phyloP scores from a whole-genome alignment of 257 asterid genomes.

The Solanum paucissectum region DNA sequence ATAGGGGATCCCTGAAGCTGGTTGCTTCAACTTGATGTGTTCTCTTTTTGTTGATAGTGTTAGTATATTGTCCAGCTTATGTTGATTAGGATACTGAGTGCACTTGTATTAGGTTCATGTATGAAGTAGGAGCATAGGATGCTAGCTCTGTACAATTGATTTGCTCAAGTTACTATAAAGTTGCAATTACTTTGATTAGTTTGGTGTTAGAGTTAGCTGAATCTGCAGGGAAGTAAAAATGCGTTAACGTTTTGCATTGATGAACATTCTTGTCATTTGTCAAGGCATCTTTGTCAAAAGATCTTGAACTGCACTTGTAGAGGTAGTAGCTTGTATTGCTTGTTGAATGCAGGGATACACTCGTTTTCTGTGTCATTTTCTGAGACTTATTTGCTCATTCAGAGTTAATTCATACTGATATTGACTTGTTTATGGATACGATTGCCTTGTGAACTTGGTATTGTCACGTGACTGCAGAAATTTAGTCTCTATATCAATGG shows the following conservation, averaged over 20 bases:
- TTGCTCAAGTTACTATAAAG: not conserved
- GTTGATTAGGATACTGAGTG: not conserved
- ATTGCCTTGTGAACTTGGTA: not conserved
- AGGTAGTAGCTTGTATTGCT: not conserved
- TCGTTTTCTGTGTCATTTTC: not conserved
- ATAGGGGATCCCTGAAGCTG: not conserved
- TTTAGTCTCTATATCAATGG: not conserved
- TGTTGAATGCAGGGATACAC: not conserved
- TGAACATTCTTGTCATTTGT: not conserved
- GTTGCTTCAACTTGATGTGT: not conserved
- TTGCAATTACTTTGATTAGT: not conserved
- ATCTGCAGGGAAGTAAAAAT: not conserved
- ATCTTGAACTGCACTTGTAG: not conserved
- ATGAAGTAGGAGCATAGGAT: not conserved
- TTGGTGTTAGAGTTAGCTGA: not conserved
- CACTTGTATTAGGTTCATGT: not conserved
- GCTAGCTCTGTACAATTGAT: not conserved
- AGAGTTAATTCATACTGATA: not conserved
- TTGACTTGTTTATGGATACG: not conserved
- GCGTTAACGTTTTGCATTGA: not conserved
- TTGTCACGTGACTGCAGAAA: not conserved
- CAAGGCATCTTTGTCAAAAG: not conserved
- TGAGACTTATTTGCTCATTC: not conserved
- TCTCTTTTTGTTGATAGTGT: not conserved
- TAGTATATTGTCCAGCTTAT: not conserved